A percentile compares a stretch with the other conserved stretches of the same genome.
These are phyloP conservation scores for Sherardia arvensis DNA, from an alignment of 257 asterid species.

Conservation along the genomic window DNA sequence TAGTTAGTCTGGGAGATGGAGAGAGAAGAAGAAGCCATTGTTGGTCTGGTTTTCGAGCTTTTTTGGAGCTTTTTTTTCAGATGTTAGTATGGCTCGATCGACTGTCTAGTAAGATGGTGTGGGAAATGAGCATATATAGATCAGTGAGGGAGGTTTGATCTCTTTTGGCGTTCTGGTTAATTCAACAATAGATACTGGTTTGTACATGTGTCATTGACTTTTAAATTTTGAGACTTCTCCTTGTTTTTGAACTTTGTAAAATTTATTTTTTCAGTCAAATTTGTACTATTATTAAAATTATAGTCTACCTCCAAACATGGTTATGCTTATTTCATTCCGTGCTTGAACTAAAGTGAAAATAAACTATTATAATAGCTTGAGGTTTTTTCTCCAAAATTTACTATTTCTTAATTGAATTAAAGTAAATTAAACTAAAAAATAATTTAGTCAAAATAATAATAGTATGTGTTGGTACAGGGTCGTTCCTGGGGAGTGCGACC, in stretches of 20 bases:
- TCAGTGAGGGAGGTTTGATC: neutral
- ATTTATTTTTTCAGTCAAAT: no score
- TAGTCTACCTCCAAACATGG: no score
- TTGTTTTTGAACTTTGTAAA: neutral
- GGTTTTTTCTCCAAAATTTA: no score
- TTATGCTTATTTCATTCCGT: no score
- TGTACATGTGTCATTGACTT: neutral
- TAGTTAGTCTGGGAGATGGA: neutral
- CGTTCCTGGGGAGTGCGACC: no score
- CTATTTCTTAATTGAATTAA: no score
- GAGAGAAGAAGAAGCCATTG: constrained; percentile 5
- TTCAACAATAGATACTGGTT: neutral
- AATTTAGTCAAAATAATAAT: no score
- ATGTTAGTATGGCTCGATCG: neutral
- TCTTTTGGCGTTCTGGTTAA: neutral
- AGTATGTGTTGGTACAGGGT: no score
- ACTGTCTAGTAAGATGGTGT: neutral
- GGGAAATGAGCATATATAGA: neutral
- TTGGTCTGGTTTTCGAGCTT: neutral
- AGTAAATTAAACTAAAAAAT: no score
- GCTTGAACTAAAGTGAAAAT: no score
- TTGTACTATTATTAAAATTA: no score
- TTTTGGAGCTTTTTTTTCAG: neutral
- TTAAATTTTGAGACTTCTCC: neutral
- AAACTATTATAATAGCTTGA: no score